Evolutionary conservation across 1,284 basidiomycete genomes (phyloP).

Genomic region (Austroboletus olivaceoglutinosus): DNA sequence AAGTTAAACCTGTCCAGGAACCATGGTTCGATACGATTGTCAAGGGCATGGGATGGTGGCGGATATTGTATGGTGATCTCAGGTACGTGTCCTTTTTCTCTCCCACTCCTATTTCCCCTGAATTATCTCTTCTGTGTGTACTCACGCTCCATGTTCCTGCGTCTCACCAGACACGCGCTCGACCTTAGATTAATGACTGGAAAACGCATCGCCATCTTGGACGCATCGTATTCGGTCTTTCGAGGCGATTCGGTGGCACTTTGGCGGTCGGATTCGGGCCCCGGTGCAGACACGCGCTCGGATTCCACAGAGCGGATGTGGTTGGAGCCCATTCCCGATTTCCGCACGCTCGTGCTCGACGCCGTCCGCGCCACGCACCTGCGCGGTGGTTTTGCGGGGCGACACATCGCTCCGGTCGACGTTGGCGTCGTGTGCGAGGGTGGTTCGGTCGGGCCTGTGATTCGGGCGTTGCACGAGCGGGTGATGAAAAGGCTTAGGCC

Average conservation of each 20-base stretch:
- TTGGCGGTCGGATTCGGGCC: background rate
- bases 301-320: slow-evolving; percentile 29
- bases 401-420: slow-evolving; percentile 51
- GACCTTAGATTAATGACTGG: slow-evolving; percentile 73
- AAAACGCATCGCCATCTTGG: slow-evolving; percentile 63
- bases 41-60: slow-evolving; percentile 78
- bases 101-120: background rate
- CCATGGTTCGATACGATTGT: slow-evolving; percentile 62
- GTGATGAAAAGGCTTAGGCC: slow-evolving; percentile 33
- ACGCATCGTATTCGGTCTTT: slow-evolving; percentile 63
- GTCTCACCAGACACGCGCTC: slow-evolving; percentile 61
- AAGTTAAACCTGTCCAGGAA: slow-evolving; percentile 13
- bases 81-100: slow-evolving; percentile 36
- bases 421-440: slow-evolving; percentile 63
- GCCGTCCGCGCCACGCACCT: slow-evolving; percentile 28
- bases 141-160: background rate
- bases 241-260: slow-evolving; percentile 17
- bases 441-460: slow-evolving; percentile 45
- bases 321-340: slow-evolving; percentile 61
- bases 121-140: too few relatives aligned
- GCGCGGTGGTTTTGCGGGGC: slow-evolving; percentile 5
- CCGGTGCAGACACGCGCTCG: background rate
- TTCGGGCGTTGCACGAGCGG: slow-evolving; percentile 47
- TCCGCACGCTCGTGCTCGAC: slow-evolving; percentile 49
- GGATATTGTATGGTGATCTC: slow-evolving; percentile 66